A percentile compares a stretch with the other conserved stretches of the same genome.
Conservation (phyloP, 1,139 yeast genomes). For the Scheffersomyces titani region DNA sequence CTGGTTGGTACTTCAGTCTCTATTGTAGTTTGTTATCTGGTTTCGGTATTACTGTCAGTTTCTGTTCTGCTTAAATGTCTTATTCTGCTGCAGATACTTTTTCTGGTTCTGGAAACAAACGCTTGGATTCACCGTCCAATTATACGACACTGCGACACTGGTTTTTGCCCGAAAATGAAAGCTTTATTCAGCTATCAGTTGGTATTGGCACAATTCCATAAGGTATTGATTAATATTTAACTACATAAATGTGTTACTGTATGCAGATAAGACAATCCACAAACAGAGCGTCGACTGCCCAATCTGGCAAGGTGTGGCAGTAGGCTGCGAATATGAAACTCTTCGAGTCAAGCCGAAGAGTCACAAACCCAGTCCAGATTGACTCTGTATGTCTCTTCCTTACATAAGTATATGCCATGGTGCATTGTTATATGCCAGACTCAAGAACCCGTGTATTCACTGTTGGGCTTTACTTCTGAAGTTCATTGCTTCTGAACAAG, state of each 20-base stretch:
- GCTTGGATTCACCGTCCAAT: neutral
- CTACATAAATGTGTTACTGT: neutral
- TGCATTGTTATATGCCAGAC: neutral
- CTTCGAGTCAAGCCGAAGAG: too few relatives aligned
- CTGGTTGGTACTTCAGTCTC: neutral
- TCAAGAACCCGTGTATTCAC: neutral
- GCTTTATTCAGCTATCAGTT: neutral
- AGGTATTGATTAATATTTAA: neutral
- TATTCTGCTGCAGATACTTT: neutral
- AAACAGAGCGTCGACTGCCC: constrained; percentile 4
- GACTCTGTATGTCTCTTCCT: neutral
- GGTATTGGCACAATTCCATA: neutral
- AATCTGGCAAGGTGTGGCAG: constrained; percentile 1
- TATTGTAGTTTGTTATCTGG: neutral
- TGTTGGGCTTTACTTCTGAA: neutral
- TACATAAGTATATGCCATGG: neutral
- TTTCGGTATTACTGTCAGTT: neutral
- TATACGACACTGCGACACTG: neutral
- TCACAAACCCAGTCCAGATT: too few relatives aligned
- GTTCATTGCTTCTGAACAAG: too few relatives aligned
- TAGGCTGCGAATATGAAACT: neutral
- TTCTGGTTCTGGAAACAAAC: neutral
- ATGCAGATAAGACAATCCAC: neutral
- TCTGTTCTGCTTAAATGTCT: neutral
- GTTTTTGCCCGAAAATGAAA: neutral